A percentile compares a stretch with the other conserved stretches of the same genome.
phyloP scores from a whole-genome alignment of 164 flowering plant genomes.

The Dillenia turbinata region DNA sequence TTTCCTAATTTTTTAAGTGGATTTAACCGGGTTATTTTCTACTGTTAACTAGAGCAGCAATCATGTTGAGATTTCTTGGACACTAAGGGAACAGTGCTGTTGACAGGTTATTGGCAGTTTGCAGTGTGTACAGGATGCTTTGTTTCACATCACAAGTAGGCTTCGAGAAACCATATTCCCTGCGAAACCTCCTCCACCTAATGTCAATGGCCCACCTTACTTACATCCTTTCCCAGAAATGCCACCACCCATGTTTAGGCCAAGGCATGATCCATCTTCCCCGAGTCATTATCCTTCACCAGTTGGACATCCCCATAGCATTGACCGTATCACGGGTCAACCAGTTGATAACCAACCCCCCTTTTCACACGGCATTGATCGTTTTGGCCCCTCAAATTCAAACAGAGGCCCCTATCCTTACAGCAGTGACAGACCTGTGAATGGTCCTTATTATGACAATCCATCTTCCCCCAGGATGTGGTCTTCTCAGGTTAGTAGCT shows the following conservation, averaged over 20 bases:
- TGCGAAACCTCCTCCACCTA: slow-evolving; percentile 17
- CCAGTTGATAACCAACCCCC: slow-evolving; percentile 32
- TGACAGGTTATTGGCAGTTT: slow-evolving; percentile 51
- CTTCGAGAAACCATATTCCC: slow-evolving; percentile 44
- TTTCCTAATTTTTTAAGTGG: too few species aligned
- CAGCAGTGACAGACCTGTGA: slow-evolving; percentile 30
- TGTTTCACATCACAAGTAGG: slow-evolving; percentile 53
- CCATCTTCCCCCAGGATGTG: slow-evolving; percentile 49
- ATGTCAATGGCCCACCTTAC: slow-evolving; percentile 17
- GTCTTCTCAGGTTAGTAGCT: slow-evolving; percentile 33
- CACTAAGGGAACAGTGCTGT: neutral
- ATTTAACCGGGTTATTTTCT: too few species aligned
- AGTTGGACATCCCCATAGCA: slow-evolving; percentile 20
- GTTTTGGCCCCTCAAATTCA: slow-evolving; percentile 16
- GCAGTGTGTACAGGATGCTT: slow-evolving; percentile 53
- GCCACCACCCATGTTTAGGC: slow-evolving; percentile 33
- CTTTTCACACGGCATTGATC: slow-evolving; percentile 29
- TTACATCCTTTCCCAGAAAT: slow-evolving; percentile 29
- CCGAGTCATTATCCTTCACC: slow-evolving; percentile 37
- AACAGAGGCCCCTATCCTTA: slow-evolving; percentile 26
- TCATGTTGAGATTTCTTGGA: neutral
- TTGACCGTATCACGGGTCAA: slow-evolving; percentile 23
- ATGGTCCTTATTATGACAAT: slow-evolving; percentile 33
- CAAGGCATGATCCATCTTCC: slow-evolving; percentile 40
- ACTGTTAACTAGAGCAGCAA: neutral